Evolutionary conservation across 768 basidiomycete genomes (phyloP).

Genomic region (Rickenella mellea): DNA sequence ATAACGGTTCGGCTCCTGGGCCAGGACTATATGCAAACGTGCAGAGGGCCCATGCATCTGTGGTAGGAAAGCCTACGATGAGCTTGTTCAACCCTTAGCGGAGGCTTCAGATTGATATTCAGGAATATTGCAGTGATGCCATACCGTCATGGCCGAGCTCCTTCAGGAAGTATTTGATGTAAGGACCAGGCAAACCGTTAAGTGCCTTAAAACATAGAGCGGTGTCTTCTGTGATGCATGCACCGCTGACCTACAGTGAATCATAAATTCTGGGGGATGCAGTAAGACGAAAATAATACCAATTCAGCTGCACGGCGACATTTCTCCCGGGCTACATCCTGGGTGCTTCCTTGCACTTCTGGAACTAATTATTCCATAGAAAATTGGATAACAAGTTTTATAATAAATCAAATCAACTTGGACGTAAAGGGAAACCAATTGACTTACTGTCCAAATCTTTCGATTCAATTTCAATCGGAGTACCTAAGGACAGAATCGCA

Average conservation of each 20-base stretch:
- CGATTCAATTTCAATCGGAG: slow-evolving; percentile 67
- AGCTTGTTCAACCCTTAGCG: slow-evolving; percentile 82
- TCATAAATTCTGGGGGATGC: not conserved
- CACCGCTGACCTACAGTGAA: slow-evolving; percentile 30
- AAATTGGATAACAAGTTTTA: not conserved
- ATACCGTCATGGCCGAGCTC: slow-evolving; percentile 76
- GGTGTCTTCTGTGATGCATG: slow-evolving; percentile 85
- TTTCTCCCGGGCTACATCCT: slow-evolving; percentile 84
- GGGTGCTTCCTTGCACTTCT: slow-evolving; percentile 88
- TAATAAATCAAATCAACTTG: not conserved
- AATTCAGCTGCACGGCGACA: slow-evolving; percentile 78
- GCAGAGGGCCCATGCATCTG: slow-evolving; percentile 81
- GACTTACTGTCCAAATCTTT: slow-evolving; percentile 70
- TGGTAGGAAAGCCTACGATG: slow-evolving; percentile 65
- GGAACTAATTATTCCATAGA: slow-evolving; percentile 48
- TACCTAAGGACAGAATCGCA: slow-evolving; percentile 62
- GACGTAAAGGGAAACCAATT: not conserved
- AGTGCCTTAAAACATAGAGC: slow-evolving; percentile 87
- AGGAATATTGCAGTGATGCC: slow-evolving; percentile 9
- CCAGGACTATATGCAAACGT: slow-evolving; percentile 93
- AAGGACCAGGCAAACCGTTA: slow-evolving; percentile 89
- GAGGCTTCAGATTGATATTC: too few relatives aligned
- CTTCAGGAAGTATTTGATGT: slow-evolving; percentile 89
- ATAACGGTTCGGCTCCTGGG: slow-evolving; percentile 67
- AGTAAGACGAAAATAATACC: slow-evolving; percentile 27